Base-by-base conservation (phyloP, 805 yeast species). In the Yarrowia alimentaria region DNA sequence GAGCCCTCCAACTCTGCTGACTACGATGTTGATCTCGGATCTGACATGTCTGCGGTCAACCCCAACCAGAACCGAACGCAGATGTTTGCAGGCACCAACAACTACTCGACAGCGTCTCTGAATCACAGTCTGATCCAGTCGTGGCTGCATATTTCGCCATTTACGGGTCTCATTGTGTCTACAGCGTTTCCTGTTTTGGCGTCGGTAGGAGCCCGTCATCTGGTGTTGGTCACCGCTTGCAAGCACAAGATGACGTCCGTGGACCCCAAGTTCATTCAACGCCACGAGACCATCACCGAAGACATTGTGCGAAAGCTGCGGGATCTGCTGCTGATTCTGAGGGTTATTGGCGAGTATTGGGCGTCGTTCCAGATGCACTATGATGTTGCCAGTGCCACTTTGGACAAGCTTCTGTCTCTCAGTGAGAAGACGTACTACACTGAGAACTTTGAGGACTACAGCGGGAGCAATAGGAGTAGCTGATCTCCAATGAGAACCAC, bases 331-430 rank as follows among this genome's bases (percentile, higher is more conserved):
- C 50, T 43, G n/a, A 43, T 43, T 24, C 22, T 43, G 30, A 24
- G 50, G 12, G 50, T 43, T 11, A 43, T 30, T 30, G 50, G 50
- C n/a, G 50, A 43, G 30, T 43, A 43, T 37, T 43, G 50, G 50
- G 37, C 50, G 17, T 43, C 50, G 16, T 43, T 43, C 37, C 50
- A 43, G 50, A 31, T 43, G 35, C 50, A 43, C 28, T 43, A 43
- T 19, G 37, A 43, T 22, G 50, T 43, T 5, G 50, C 50, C 22
- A 30, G 37, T 17, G 50, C 50, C 17, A 43, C 50, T 2, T 8
- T 43, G 22, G 50, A 43, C 37, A 43, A 43, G 30, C 22, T 43
- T 14, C 13, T 43, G 22, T 43, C 50, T 2, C 22, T 43, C 13
- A 30, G 37, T 30, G 50, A 43, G n/a, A 30, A 43, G 30, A 43